Evolutionary conservation across 108 stramenopile species (phyloP), one percentile per base, ranked within the genome.

Genomic region (Conticribra guillardii): DNA sequence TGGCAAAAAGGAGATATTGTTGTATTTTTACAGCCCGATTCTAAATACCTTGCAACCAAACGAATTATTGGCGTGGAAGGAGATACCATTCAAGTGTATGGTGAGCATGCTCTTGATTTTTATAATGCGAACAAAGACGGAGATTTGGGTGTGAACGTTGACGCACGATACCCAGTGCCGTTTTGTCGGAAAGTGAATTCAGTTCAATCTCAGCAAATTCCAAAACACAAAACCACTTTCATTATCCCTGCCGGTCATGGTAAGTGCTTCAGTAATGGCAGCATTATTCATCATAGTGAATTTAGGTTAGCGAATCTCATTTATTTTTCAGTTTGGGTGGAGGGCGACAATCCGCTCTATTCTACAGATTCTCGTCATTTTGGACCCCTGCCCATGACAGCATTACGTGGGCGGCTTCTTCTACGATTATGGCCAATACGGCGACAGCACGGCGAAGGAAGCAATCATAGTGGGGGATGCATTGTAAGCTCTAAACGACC

Each of bases 321-420:
- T n/a, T n/a, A n/a, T n/a, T n/a, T n/a, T n/a, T n/a, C n/a, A n/a
- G 87, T 97, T 14, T 98, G 96, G 96, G 47, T 98, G 4, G 96
- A 97, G 81, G 96, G 96, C 5, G 98, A 98, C 63, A 95, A 95
- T 82, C 94, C 95, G 17, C 60, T 64, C n/a, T 90, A 93, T 76
- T 94, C 91, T 5, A 81, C 89, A 11, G 98, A 98, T 53, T 97
- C 95, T 22, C 76, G 98, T 28, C 85, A 91, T 52, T 97, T 89
- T 72, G 97, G 97, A 26, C 90, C 96, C 0, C 78, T 98, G 41
- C 96, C 96, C 7, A 31, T 76, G 50, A 70, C 73, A 19, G 67
- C 87, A 53, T 48, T 98, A 17, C 85, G 81, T 32, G 96, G 96
- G 9, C 60, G 89, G 14, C 64, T 98, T 5, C 66, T 86, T 16